phyloP scores from a whole-genome alignment of 1,139 yeast species.

The Geotrichum histeridarum region DNA sequence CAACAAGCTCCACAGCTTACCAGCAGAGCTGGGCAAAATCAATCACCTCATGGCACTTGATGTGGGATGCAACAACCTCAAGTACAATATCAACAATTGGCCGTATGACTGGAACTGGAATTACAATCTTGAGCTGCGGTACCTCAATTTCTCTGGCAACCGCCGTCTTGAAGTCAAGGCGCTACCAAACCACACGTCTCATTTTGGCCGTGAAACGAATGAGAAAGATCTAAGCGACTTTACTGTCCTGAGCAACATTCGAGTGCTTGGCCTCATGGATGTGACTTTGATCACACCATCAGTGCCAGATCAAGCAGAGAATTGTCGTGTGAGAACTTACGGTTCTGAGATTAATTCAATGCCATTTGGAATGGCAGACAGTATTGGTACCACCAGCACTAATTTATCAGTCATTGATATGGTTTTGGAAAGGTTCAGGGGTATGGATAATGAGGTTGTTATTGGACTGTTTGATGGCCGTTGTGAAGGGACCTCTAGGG shows the following conservation, averaged over 20 bases:
- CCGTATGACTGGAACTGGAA: conserved; percentile 99
- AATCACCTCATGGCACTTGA: conserved; percentile 65
- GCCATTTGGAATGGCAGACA: conserved; percentile 89
- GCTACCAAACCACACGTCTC: conserved; percentile 41
- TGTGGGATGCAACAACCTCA: conserved; percentile 84
- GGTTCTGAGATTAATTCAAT: conserved; percentile 73
- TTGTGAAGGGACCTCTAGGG: conserved; percentile 42
- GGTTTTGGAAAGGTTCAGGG: conserved; percentile 82
- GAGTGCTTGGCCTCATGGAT: conserved; percentile 84
- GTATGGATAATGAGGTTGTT: conserved; percentile 67
- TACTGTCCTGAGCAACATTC: conserved; percentile 62
- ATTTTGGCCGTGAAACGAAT: conserved; percentile 20
- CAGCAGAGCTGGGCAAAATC: conserved; percentile 82
- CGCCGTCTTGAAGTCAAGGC: conserved; percentile 82
- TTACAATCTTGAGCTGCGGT: conserved; percentile 67
- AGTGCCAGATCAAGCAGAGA: conserved; percentile 82
- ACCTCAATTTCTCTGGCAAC: conserved; percentile 86
- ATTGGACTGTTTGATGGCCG: conserved; percentile 87
- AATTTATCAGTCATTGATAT: conserved; percentile 74
- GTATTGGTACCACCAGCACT: conserved; percentile 59
- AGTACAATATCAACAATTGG: conserved; percentile 89
- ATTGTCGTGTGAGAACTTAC: conserved; percentile 84
- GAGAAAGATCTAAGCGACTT: conserved; percentile 64
- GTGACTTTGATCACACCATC: conserved; percentile 78
- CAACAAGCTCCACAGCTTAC: conserved; percentile 78